A percentile compares a stretch with the other conserved stretches of the same genome.
phyloP scores from a whole-genome alignment of 2,329 filamentous ascomycete genomes.

The Alternaria incomplexa region DNA sequence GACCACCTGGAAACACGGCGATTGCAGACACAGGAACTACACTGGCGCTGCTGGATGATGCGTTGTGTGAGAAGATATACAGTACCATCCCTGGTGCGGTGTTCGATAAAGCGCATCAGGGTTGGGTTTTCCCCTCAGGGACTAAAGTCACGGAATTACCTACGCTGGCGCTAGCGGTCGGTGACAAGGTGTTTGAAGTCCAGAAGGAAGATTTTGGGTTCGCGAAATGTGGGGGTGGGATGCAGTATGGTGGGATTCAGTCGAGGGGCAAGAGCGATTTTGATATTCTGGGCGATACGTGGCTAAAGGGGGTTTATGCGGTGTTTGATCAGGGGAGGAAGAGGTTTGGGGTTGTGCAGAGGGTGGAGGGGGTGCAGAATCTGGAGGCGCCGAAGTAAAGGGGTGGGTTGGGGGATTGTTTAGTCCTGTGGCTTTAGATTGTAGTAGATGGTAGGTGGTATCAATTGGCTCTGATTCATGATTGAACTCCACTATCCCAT shows the following conservation, averaged over 20 bases:
- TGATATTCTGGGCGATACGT: conserved; percentile 69
- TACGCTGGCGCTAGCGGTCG: conserved; percentile 67
- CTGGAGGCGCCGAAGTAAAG: conserved; percentile 9
- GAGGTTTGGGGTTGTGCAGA: conserved; percentile 66
- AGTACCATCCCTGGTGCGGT: conserved; percentile 65
- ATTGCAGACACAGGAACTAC: conserved; percentile 77
- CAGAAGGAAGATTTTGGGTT: conserved; percentile 66
- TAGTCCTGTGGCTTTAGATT: background rate
- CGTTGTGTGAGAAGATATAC: conserved; percentile 67
- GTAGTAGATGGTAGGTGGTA: background rate
- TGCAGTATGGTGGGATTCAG: conserved; percentile 70
- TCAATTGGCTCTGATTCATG: background rate
- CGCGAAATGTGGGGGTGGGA: conserved; percentile 60
- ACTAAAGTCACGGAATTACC: conserved; percentile 63
- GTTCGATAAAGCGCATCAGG: conserved; percentile 61
- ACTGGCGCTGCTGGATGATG: conserved; percentile 68
- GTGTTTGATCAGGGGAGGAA: conserved; percentile 68
- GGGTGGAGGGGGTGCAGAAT: conserved; percentile 43
- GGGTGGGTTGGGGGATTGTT: background rate
- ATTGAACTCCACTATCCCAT: background rate
- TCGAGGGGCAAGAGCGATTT: conserved; percentile 54
- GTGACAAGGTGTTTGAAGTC: conserved; percentile 64
- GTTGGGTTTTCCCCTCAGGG: conserved; percentile 66
- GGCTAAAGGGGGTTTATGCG: conserved; percentile 70
- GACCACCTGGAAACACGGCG: conserved; percentile 63